Evolutionary conservation across 805 yeast genomes (phyloP), one percentile per base, ranked within the genome.

Genomic region (Wickerhamiella sorbophila): DNA sequence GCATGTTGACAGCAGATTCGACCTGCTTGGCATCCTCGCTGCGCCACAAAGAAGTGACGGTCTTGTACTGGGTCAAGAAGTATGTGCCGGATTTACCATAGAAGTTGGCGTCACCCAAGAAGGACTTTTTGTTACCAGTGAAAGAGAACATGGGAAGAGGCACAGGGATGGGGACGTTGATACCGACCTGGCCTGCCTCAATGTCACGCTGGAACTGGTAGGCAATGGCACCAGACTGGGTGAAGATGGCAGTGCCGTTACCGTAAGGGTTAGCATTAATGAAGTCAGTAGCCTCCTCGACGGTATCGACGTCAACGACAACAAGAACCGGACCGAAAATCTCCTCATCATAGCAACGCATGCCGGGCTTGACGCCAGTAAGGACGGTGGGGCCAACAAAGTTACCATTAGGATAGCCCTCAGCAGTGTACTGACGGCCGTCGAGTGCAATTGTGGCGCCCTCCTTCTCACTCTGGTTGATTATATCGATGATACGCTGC

Each of bases 61-160:
- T 79, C 67, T 79, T 79, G 52, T 79, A 74, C 64, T 77, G 78
- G 27, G 87, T 79, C 63, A 77, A 66, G 63, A 79, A 79, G 42
- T 75, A 67, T 38, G 79, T 57, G 24, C 87, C 86, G n/a, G 79
- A 70, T 64, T 77, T 75, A 45, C 87, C 87, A 61, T 79, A 79
- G 59, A 79, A 79, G 66, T 79, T 79, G 67, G 79, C 70, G 56
- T 79, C 86, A 29, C 87, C 87, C 50, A 78, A 66, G 71, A 79
- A 78, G 5, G 83, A 76, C 31, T 75, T 80, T 63, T 77, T 77
- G 59, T 73, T 74, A 21, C 87, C 87, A 10, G 87, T 79, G 65
- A 79, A 79, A 3, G 83, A 75, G 61, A 79, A 79, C 82, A 79
- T 76, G 45, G 87, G 86, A 58, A 79, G 64, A 39, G 87, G 87